phyloP scores from a whole-genome alignment of 1,284 basidiomycete genomes.

The Cryptococcus deneoformans region DNA sequence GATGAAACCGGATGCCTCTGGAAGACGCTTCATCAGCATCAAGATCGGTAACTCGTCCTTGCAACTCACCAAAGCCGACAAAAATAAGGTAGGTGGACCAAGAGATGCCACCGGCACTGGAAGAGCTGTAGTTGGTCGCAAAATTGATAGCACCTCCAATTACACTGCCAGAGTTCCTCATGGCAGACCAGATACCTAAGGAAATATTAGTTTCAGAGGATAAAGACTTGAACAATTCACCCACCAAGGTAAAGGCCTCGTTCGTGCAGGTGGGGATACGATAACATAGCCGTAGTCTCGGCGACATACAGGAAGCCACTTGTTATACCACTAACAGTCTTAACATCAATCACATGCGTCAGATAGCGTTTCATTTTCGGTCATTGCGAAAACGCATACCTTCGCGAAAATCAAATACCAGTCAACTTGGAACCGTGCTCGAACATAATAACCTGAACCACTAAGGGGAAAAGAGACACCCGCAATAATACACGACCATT shows the following conservation, averaged over 20 bases:
- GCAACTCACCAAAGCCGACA: slow-evolving; percentile 22
- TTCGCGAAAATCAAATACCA: slow-evolving; percentile 26
- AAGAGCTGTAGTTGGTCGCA: slow-evolving; percentile 17
- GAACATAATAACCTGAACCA: slow-evolving; percentile 25
- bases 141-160: slow-evolving; percentile 34
- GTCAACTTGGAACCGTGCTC: slow-evolving; percentile 13
- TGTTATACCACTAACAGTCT: slow-evolving; percentile 19
- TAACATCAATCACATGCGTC: not conserved
- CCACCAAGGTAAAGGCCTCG: slow-evolving; percentile 24
- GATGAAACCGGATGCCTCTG: slow-evolving; percentile 21
- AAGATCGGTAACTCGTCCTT: not conserved
- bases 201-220: not conserved
- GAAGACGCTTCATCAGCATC: not conserved
- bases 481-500: slow-evolving; percentile 26
- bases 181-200: slow-evolving; percentile 25
- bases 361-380: not conserved
- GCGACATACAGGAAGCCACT: slow-evolving; percentile 30
- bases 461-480: slow-evolving; percentile 16
- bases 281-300: slow-evolving; percentile 35
- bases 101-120: slow-evolving; percentile 18
- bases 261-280: slow-evolving; percentile 25
- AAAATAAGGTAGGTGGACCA: slow-evolving; percentile 33
- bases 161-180: slow-evolving; percentile 24
- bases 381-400: slow-evolving; percentile 4
- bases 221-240: not conserved